Base-by-base conservation (phyloP, 805 yeast genomes). In the Sungouiella blattae region DNA sequence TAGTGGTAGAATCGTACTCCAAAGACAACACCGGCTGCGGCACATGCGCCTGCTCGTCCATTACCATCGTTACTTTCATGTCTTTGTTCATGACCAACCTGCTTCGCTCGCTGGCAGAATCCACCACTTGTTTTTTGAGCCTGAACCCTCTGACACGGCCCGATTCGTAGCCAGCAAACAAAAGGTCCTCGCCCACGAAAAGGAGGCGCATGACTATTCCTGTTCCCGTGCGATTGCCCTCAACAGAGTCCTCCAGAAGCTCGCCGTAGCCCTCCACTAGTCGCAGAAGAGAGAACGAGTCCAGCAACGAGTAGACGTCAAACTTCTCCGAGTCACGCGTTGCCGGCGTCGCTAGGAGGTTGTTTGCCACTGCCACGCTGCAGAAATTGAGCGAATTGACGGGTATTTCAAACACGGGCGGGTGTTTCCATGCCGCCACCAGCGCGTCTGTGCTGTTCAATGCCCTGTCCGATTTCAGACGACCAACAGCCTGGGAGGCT, bases 311-410 rank as follows among this genome's bases (percentile, higher is more conserved):
- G 52, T 83, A 83, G 1, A 86, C 52, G 49, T 85, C 95, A 42
- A 83, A 70, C 22, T 69, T 67, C 26, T 80, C 76, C 0, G 93
- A 78, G 47, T 77, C 75, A 7, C 67, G 55, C 0, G 87, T 76
- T 12, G 81, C 78, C 0, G 95, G 87, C 1, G 85, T 74, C 5
- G 80, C 51, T 17, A 77, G 37, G 7, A 46, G 36, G 11, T 59
- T 51, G 1, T 53, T 52, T 6, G 32, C 36, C 12, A 71, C 55
- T 4, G 70, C 79, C n/a, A 80, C 77, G 36, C 79, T 77, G 46
- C 87, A 74, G 55, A 81, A 87, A 47, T 84, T 86, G 43, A 87
- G 60, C 4, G 86, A 67, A 54, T 87, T 87, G 28, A 83, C 83
- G 5, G 88, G 88, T 44, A 83, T 65, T 12, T 73, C 69, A 1